phyloP scores from a whole-genome alignment of 2,329 filamentous ascomycete species.

The Alternaria ethzedia region DNA sequence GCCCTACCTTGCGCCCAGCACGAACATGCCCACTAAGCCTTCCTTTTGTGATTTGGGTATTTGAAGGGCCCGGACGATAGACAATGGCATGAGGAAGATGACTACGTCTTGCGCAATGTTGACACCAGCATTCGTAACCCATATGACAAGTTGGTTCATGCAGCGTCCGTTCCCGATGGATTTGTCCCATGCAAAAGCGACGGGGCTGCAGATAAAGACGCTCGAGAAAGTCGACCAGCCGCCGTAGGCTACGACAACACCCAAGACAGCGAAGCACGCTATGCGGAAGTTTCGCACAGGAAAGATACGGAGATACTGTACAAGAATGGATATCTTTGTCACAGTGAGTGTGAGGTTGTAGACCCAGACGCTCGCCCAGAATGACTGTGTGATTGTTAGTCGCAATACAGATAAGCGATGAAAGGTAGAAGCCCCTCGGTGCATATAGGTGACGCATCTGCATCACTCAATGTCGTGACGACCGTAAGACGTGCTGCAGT shows the following conservation, averaged over 20 bases:
- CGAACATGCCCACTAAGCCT: slow-evolving; percentile 46
- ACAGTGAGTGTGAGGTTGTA: slow-evolving; percentile 41
- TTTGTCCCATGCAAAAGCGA: slow-evolving; percentile 43
- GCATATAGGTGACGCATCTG: not conserved
- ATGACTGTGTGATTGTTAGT: slow-evolving; percentile 34
- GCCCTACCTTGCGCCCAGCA: slow-evolving; percentile 48
- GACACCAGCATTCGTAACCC: slow-evolving; percentile 39
- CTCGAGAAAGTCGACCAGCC: slow-evolving; percentile 42
- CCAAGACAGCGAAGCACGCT: slow-evolving; percentile 36
- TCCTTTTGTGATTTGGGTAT: slow-evolving; percentile 45
- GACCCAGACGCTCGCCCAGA: slow-evolving; percentile 45
- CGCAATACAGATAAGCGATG: not conserved
- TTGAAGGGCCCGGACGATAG: slow-evolving; percentile 37
- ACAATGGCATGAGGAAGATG: slow-evolving; percentile 42
- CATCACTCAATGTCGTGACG: not conserved
- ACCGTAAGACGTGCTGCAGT: not conserved
- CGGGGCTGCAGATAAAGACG: slow-evolving; percentile 43
- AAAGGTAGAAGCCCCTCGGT: not conserved
- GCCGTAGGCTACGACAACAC: slow-evolving; percentile 32
- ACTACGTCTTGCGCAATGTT: slow-evolving; percentile 44
- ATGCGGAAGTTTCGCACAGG: slow-evolving; percentile 34
- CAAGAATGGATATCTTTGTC: slow-evolving; percentile 43
- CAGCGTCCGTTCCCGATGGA: slow-evolving; percentile 33
- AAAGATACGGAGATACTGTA: slow-evolving; percentile 44
- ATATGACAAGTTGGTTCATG: slow-evolving; percentile 37